A percentile compares a stretch with the other conserved stretches of the same genome.
These are phyloP conservation scores for Coffea canephora DNA, from an alignment of 257 asterid species.

Conservation along the genomic window DNA sequence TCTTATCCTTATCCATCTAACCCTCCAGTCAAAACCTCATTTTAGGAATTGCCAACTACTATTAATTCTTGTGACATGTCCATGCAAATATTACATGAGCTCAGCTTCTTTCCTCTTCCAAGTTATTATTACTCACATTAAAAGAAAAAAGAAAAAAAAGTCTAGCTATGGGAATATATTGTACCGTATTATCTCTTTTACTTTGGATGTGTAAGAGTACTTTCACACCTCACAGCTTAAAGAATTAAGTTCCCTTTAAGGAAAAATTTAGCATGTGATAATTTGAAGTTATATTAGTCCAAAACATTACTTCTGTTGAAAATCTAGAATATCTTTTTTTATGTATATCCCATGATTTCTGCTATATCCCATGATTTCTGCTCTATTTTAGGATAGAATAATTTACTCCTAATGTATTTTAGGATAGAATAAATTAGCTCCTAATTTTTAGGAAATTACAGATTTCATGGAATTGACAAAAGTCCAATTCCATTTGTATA, in stretches of 20 bases:
- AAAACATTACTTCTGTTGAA: too few species aligned
- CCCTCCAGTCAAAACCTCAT: neutral
- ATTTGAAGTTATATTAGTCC: neutral
- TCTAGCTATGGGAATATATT: too few species aligned
- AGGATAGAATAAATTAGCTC: too few species aligned
- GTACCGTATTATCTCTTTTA: neutral
- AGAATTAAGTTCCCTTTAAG: neutral
- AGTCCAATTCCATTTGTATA: too few species aligned
- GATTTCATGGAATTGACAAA: too few species aligned
- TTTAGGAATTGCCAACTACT: neutral
- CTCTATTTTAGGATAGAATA: too few species aligned
- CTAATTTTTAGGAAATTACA: too few species aligned
- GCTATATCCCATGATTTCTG: too few species aligned
- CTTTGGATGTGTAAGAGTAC: neutral
- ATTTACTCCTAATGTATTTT: too few species aligned
- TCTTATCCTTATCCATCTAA: neutral
- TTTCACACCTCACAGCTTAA: neutral
- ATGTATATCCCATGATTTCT: too few species aligned
- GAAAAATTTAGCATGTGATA: too few species aligned
- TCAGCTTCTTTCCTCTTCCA: neutral
- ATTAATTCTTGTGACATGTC: neutral
- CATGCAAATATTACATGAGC: neutral
- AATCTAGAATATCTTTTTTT: too few species aligned
- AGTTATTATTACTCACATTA: neutral
- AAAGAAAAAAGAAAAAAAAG: neutral